These are phyloP conservation scores for Citeromyces hawaiiensis DNA, from an alignment of 1,139 yeast species.

Conservation along the genomic window DNA sequence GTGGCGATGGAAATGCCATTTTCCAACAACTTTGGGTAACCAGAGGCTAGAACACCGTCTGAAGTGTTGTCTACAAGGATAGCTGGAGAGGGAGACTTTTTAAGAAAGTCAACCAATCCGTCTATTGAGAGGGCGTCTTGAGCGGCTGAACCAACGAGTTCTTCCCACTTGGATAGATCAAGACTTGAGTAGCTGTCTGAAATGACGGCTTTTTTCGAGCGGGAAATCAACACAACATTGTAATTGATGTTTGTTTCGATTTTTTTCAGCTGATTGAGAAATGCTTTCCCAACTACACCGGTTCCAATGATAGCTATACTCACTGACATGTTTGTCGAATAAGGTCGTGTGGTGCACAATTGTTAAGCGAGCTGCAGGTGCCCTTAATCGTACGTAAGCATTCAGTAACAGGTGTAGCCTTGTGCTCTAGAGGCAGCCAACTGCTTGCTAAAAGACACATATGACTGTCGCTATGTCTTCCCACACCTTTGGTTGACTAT, in stretches of 20 bases:
- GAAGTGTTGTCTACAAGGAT: slow-evolving; percentile 92
- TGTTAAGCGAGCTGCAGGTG: neutral
- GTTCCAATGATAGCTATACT: slow-evolving; percentile 80
- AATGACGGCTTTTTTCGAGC: slow-evolving; percentile 54
- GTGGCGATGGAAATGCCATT: slow-evolving; percentile 90
- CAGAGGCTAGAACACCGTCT: slow-evolving; percentile 57
- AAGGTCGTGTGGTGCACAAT: neutral
- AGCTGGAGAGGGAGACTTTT: slow-evolving; percentile 57
- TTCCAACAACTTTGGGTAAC: slow-evolving; percentile 61
- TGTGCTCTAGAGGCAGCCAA: too few species aligned
- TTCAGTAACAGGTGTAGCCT: too few species aligned
- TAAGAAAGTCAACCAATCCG: slow-evolving; percentile 49
- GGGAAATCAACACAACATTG: slow-evolving; percentile 73
- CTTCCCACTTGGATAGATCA: slow-evolving; percentile 44
- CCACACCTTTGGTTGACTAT: too few species aligned
- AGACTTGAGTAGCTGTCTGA: slow-evolving; percentile 62
- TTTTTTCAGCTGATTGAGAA: slow-evolving; percentile 55
- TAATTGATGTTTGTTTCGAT: slow-evolving; percentile 34
- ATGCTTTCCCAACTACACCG: slow-evolving; percentile 92
- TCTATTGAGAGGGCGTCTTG: slow-evolving; percentile 37
- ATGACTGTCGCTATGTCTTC: too few species aligned
- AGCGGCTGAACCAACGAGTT: slow-evolving; percentile 27
- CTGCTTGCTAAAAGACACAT: too few species aligned
- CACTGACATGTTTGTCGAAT: slow-evolving; percentile 29
- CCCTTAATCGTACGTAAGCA: neutral